Percentiles rank a stretch among this genome's conserved stretches.
Conservation (phyloP, 2,329 filamentous ascomycete species). For the Furcasterigmium sp. region DNA sequence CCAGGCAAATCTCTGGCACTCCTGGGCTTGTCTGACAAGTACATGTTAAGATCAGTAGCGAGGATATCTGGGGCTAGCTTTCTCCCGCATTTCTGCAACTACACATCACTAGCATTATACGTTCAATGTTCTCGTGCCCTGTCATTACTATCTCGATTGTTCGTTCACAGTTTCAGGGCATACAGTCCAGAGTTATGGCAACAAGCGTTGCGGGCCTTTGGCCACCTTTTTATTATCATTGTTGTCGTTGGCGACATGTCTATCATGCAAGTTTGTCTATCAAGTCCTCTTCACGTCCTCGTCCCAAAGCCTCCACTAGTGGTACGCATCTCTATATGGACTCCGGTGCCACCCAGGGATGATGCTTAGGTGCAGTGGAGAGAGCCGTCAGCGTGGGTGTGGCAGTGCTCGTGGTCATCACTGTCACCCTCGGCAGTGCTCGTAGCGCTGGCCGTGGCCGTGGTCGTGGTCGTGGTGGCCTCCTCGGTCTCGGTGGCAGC, state of each 20-base stretch:
- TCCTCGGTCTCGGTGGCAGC: conserved; percentile 3
- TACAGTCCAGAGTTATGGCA: background rate
- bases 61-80: too few relatives aligned
- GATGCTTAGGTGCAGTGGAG: conserved; percentile 14
- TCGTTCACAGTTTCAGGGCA: too few relatives aligned
- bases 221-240: background rate
- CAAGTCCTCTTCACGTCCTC: background rate
- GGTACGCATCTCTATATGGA: too few relatives aligned
- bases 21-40: too few relatives aligned
- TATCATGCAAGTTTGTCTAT: background rate
- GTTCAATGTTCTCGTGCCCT: too few relatives aligned
- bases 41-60: too few relatives aligned
- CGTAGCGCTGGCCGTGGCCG: conserved; percentile 38
- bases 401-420: conserved; percentile 48
- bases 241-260: background rate
- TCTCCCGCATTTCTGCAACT: too few relatives aligned
- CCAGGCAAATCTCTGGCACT: too few relatives aligned
- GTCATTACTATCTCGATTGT: too few relatives aligned
- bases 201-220: background rate
- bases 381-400: conserved; percentile 35
- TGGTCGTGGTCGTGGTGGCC: conserved; percentile 3
- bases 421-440: conserved; percentile 54
- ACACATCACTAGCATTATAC: too few relatives aligned
- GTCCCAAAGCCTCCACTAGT: background rate
- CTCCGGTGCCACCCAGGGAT: background rate